Evolutionary conservation across 1,284 basidiomycete genomes (phyloP), one percentile per base, ranked within the genome.

Genomic region (Rhodotorula sp.): DNA sequence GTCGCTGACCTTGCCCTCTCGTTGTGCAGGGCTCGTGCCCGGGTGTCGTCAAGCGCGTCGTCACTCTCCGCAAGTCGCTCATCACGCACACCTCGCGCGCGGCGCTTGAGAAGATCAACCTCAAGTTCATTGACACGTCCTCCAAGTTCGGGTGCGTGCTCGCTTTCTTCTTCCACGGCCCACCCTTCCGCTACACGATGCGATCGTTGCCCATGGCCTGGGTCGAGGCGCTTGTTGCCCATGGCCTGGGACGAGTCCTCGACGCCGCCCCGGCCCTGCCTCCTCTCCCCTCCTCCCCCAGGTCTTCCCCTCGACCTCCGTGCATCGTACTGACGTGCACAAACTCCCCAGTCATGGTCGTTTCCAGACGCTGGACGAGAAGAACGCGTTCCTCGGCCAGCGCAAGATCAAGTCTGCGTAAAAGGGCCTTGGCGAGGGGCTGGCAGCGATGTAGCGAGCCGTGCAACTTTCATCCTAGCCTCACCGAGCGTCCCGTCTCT

Each of bases 1-100:
- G 34, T 10, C 50, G 63, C 39, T 46, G 50, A 62, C 44, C 27
- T 69, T 53, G 27, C 65, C 58, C 67, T n/a, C n/a, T n/a, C n/a
- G n/a, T n/a, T n/a, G 65, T 66, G 95, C 57, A 29, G 95, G 94
- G 94, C 77, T 93, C 90, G 70, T 88, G 94, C 80, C 92, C 92
- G 75, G 96, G 96, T 81, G 93, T 92, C 82, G 94, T 94, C 88
- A 98, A 99, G 88, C 92, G 97, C 87, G 91, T 99, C 74, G 87
- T 97, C 80, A 97, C 94, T 70, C 87, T 95, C 81, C 90, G 92
- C 81, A 81, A 80, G 76, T 78, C 79, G 25, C 77, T 80, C 74
- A 75, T 78, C 73, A 71, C 76, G 62, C 80, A 79, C 78, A 78
- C 78, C 58, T 78, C 89, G 74, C 90, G 91, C 81, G 88, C 89